Conservation (phyloP, 2,329 filamentous ascomycete species). For the Didymella keratinophila region DNA sequence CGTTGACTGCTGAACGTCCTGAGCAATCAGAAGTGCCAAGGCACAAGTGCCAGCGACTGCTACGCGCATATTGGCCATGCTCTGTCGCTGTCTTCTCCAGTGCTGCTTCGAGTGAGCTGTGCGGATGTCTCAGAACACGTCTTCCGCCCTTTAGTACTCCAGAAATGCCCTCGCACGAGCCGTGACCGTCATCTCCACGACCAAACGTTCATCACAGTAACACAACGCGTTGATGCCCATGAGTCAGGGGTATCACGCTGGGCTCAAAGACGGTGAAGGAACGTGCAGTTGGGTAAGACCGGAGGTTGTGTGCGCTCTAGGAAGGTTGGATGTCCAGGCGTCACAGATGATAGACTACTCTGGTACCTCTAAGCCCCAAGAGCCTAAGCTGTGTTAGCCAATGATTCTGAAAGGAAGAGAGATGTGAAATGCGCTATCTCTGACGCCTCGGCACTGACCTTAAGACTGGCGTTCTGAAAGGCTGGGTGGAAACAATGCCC, state of each 20-base stretch:
- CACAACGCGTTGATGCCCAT: constrained; percentile 33
- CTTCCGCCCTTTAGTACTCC: background rate
- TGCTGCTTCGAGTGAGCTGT: background rate
- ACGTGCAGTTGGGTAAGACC: constrained; percentile 21
- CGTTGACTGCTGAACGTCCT: constrained; percentile 66
- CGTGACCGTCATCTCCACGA: background rate
- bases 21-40: constrained; percentile 65
- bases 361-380: background rate
- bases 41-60: constrained; percentile 69
- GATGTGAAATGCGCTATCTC: constrained; percentile 21
- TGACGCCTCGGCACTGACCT: constrained; percentile 6
- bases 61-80: constrained; percentile 63
- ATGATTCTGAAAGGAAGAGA: constrained; percentile 22
- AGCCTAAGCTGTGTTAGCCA: constrained; percentile 23
- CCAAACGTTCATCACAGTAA: constrained; percentile 23
- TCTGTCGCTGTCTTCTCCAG: constrained; percentile 2
- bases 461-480: constrained; percentile 20
- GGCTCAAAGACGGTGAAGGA: constrained; percentile 35
- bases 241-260: constrained; percentile 38
- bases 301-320: constrained; percentile 16
- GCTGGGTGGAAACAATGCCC: constrained; percentile 23
- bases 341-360: constrained; percentile 6
- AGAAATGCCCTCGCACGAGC: background rate
- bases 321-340: constrained; percentile 3
- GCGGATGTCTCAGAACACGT: background rate